A percentile compares a stretch with the other conserved stretches of the same genome.
These are phyloP conservation scores for Quercus alba DNA, from an alignment of 306 rosid species.

Conservation along the genomic window DNA sequence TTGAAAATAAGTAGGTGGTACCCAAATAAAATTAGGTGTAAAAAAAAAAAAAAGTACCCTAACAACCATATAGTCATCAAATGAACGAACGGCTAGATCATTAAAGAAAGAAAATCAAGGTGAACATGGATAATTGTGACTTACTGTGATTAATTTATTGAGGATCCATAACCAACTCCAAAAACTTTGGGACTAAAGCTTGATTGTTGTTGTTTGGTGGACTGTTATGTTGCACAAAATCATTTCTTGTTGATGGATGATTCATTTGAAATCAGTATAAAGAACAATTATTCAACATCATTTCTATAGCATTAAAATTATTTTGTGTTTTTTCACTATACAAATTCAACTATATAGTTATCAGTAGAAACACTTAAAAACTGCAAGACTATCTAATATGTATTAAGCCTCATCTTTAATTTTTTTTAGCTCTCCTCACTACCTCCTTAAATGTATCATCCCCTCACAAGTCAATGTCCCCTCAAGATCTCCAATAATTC, in stretches of 20 bases:
- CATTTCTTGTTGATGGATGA: slow-evolving; percentile 4
- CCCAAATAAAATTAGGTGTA: too few species aligned
- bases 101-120: too few species aligned
- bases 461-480: slow-evolving; percentile 94
- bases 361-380: slow-evolving; percentile 22
- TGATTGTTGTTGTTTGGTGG: neutral
- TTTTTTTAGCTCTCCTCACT: neutral
- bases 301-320: slow-evolving; percentile 25
- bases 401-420: neutral
- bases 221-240: neutral
- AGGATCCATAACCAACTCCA: too few species aligned
- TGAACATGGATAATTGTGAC: too few species aligned
- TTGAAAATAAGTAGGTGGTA: too few species aligned
- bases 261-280: slow-evolving; percentile 18
- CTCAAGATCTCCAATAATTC: slow-evolving; percentile 90
- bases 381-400: slow-evolving; percentile 8
- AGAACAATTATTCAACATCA: slow-evolving; percentile 9
- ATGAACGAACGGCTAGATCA: too few species aligned
- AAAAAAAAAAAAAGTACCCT: too few species aligned
- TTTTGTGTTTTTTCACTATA: slow-evolving; percentile 34
- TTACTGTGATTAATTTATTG: too few species aligned
- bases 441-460: slow-evolving; percentile 70
- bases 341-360: slow-evolving; percentile 30
- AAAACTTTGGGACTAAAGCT: too few species aligned
- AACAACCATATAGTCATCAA: too few species aligned